phyloP scores from a whole-genome alignment of 2,329 filamentous ascomycete species.

The Verticillium isaacii region DNA sequence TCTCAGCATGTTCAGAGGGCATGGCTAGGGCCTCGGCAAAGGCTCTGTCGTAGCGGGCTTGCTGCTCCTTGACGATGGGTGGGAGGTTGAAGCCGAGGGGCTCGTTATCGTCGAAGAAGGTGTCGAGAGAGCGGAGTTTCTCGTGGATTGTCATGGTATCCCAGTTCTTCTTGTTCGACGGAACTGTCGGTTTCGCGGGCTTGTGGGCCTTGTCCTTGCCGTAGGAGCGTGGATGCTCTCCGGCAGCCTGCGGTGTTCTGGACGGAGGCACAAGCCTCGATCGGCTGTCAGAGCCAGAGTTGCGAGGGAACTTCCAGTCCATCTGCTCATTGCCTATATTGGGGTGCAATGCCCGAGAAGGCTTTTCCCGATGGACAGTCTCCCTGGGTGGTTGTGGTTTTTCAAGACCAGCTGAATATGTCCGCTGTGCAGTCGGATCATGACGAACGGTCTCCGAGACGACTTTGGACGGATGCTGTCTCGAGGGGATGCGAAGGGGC shows the following conservation, averaged over 20 bases:
- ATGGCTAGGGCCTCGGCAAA: neutral
- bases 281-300: neutral
- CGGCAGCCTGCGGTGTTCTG: neutral
- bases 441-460: neutral
- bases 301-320: neutral
- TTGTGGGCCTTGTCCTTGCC: neutral
- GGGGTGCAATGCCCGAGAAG: neutral
- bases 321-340: neutral
- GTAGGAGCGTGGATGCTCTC: neutral
- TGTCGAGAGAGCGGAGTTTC: neutral
- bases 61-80: neutral
- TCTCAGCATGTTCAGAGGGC: neutral
- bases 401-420: neutral
- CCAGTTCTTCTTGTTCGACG: neutral
- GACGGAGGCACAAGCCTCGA: neutral
- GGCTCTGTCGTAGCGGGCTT: neutral
- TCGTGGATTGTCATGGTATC: neutral
- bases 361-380: no score
- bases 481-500: slow-evolving; percentile 9
- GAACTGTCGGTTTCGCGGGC: neutral
- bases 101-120: neutral
- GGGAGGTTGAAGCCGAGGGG: neutral
- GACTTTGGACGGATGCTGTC: neutral
- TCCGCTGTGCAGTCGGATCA: neutral
- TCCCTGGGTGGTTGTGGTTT: neutral